Evolutionary conservation across 148 eudicot genomes (phyloP).

Genomic region (Diospyros kaki): DNA sequence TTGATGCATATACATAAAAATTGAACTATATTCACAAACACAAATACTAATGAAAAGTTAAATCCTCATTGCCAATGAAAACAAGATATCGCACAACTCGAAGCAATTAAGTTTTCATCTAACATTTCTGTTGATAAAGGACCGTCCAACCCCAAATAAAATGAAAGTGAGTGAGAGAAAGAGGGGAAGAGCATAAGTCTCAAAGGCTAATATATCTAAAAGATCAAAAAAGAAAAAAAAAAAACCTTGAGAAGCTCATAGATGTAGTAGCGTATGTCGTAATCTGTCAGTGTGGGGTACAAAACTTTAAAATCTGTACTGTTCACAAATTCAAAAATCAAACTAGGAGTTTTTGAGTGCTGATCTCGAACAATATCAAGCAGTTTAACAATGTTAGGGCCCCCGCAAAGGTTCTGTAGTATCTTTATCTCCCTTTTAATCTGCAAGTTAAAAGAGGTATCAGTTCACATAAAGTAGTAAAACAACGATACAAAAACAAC

Average conservation of each 20-base stretch:
- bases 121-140: neutral
- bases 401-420: slow-evolving; percentile 39
- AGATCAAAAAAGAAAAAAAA: neutral
- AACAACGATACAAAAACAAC: neutral
- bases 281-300: slow-evolving; percentile 43
- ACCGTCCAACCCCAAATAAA: slow-evolving; percentile 2
- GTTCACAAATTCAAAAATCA: slow-evolving; percentile 43
- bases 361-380: slow-evolving; percentile 39
- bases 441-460: slow-evolving; percentile 17
- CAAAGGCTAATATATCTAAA: neutral
- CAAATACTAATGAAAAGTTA: neutral
- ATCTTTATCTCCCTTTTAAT: slow-evolving; percentile 43
- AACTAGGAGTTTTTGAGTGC: slow-evolving; percentile 44
- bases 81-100: neutral
- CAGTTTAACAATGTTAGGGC: slow-evolving; percentile 36
- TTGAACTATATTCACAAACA: neutral
- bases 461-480: neutral
- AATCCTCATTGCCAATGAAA: neutral
- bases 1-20: neutral
- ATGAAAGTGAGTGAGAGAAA: neutral
- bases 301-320: slow-evolving; percentile 37
- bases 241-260: slow-evolving; percentile 38
- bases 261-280: slow-evolving; percentile 41
- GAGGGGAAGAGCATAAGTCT: neutral
- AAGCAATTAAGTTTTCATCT: neutral